Evolutionary conservation across 192 early-diverging fungal genomes (phyloP).

Genomic region (Mortierella alpina): DNA sequence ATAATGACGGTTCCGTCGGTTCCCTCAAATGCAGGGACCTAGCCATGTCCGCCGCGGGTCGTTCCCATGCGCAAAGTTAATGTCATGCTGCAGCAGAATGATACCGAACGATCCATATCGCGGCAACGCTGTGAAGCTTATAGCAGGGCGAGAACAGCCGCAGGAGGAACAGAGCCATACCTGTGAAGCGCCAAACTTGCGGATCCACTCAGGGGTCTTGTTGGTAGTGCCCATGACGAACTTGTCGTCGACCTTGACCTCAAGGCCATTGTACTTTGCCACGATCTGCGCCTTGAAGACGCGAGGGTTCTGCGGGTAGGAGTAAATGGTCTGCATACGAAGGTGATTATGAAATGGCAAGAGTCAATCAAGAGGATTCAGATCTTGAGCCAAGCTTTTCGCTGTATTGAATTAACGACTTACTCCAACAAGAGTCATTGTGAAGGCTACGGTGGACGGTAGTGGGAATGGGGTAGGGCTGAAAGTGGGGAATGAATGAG

Average conservation of each 20-base stretch:
- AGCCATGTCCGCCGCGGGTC: neutral
- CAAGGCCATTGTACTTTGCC: constrained; percentile 79
- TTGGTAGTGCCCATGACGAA: constrained; percentile 76
- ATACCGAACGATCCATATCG: neutral
- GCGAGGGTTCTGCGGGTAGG: constrained; percentile 75
- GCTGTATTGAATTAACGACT: too few species aligned
- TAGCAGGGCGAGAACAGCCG: neutral
- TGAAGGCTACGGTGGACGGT: too few species aligned
- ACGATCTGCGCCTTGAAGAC: constrained; percentile 65
- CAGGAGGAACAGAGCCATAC: constrained; percentile 5
- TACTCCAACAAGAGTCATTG: too few species aligned
- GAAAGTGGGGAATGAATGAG: too few species aligned
- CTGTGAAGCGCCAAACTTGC: constrained; percentile 91
- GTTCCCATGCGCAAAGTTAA: neutral
- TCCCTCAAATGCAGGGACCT: constrained; percentile 85
- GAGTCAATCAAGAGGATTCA: too few species aligned
- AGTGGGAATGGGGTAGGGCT: too few species aligned
- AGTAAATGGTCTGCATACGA: constrained; percentile 57
- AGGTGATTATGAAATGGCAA: neutral
- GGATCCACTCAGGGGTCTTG: constrained; percentile 81
- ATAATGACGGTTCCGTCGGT: constrained; percentile 76
- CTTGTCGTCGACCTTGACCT: constrained; percentile 67
- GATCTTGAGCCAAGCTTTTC: too few species aligned
- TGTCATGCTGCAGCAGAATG: neutral
- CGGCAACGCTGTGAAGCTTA: too few species aligned